A percentile compares a stretch with the other conserved stretches of the same genome.
These are phyloP conservation scores for Yueomyces sp. DNA, from an alignment of 805 yeast species.

Conservation along the genomic window DNA sequence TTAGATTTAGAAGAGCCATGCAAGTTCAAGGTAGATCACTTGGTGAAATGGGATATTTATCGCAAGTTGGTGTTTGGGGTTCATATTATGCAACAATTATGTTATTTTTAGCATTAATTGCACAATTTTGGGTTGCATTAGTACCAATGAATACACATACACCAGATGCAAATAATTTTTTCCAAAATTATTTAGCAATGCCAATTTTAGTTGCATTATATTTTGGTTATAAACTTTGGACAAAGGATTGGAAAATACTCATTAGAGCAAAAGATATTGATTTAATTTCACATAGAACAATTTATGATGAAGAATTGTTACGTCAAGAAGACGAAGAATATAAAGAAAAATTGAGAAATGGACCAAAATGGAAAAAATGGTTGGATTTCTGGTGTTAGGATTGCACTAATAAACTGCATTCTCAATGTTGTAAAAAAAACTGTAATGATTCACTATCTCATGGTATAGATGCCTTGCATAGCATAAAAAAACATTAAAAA, in stretches of 20 bases:
- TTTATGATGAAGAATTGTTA: conserved; percentile 23
- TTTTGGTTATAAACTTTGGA: conserved; percentile 34
- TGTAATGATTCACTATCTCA: too few relatives aligned
- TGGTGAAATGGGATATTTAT: conserved; percentile 38
- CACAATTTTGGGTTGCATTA: conserved; percentile 55
- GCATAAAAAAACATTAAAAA: too few relatives aligned
- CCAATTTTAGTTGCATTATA: conserved; percentile 33
- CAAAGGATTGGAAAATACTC: conserved; percentile 28
- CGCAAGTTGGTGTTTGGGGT: conserved; percentile 40
- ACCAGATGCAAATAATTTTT: conserved; percentile 30
- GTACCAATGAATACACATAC: conserved; percentile 31
- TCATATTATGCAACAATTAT: conserved; percentile 39
- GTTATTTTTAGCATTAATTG: conserved; percentile 37
- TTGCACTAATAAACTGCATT: not conserved
- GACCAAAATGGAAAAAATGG: conserved; percentile 15
- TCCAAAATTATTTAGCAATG: conserved; percentile 34
- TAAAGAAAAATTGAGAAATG: conserved; percentile 14
- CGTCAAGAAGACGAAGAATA: conserved; percentile 24
- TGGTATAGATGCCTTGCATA: too few relatives aligned
- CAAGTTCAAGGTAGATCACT: conserved; percentile 37
- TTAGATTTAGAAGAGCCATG: conserved; percentile 48
- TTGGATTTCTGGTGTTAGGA: conserved; percentile 20
- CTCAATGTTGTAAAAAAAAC: too few relatives aligned
- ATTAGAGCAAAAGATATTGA: conserved; percentile 22
- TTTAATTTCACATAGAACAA: conserved; percentile 16